Percentiles rank a stretch among this genome's conserved stretches.
Conservation (phyloP, 257 asterid species). For the Gynochthodes officinalis region DNA sequence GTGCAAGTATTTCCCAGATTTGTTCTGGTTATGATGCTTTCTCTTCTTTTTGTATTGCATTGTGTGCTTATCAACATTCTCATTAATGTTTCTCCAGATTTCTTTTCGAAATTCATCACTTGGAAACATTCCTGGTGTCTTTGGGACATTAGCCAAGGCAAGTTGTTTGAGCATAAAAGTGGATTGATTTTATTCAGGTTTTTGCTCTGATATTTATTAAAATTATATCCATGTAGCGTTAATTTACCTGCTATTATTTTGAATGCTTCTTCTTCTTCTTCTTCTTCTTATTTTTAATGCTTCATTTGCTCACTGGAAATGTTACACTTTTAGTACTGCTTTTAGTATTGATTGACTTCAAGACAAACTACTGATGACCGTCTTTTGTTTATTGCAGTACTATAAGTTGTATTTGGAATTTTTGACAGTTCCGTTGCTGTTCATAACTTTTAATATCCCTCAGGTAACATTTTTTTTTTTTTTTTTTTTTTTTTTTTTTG, state of each 20-base stretch:
- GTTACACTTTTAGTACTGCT: not conserved
- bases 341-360: not conserved
- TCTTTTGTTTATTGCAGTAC: constrained; percentile 37
- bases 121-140: constrained; percentile 34
- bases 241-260: not conserved
- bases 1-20: not conserved
- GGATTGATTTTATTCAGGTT: not conserved
- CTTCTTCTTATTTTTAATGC: too few species aligned
- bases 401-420: constrained; percentile 63
- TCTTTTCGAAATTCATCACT: constrained; percentile 53
- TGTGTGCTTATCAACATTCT: constrained; percentile 8
- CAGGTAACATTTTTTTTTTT: constrained; percentile 47
- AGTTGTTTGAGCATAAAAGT: constrained; percentile 24
- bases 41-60: constrained; percentile 3
- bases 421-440: constrained; percentile 62
- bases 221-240: not conserved
- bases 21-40: not conserved
- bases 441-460: constrained; percentile 57
- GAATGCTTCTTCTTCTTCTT: too few species aligned
- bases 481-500: constrained; percentile 10
- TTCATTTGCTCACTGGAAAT: not conserved
- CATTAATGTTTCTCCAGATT: constrained; percentile 40
- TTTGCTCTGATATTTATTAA: not conserved
- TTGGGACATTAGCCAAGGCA: constrained; percentile 65
- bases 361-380: constrained; percentile 22